Base-by-base conservation (phyloP, 106 monocot genomes). In the Allium cepa region DNA sequence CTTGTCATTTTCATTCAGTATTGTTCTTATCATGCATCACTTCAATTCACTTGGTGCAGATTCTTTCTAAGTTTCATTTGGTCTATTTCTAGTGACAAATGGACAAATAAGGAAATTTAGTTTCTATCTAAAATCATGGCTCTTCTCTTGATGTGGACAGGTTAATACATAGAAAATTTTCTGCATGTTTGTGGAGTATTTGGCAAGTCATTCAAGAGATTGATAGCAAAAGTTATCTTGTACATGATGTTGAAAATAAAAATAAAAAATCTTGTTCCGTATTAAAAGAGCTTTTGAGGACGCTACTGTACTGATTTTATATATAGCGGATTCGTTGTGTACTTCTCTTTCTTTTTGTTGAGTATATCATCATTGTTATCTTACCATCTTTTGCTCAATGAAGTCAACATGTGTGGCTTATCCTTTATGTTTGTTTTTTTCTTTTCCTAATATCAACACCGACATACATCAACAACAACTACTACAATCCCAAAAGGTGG, bases 61-160 rank as follows among this genome's bases (percentile, higher is more conserved):
- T 22, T 58, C 18, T 56, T 64, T 57, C 15, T 22, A 17, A 22
- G 46, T 57, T 64, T 56, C 7, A 15, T 56, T 7, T 11, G 14
- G 12, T 17, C 49, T 26, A 5, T 66, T 66, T 66, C 66, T 50
- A 52, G 66, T 66, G 66, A 22, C 26, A 28, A 46, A 26, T 45
- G 16, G 16, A 49, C 49, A 16, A 63, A n/a, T 7, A 7, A 46
- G 18, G 28, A 66, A 65, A 22, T 70, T 53, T 65, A 22, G 55
- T 52, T 15, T 22, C 18, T 17, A 26, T 52, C 57, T 64, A 48
- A 64, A 18, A 53, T 56, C 62, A 46, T 47, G 55, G 46, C 57
- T 26, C 26, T 57, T 73, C 49, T 66, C 65, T 66, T 73, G 73
- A 9, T 57, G 47, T 57, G 17, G 63, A 66, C 73, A 64, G 73